Percentiles rank a stretch among this genome's conserved stretches.
These are phyloP conservation scores for Vitis riparia DNA, from an alignment of 164 flowering plant species.

Conservation along the genomic window DNA sequence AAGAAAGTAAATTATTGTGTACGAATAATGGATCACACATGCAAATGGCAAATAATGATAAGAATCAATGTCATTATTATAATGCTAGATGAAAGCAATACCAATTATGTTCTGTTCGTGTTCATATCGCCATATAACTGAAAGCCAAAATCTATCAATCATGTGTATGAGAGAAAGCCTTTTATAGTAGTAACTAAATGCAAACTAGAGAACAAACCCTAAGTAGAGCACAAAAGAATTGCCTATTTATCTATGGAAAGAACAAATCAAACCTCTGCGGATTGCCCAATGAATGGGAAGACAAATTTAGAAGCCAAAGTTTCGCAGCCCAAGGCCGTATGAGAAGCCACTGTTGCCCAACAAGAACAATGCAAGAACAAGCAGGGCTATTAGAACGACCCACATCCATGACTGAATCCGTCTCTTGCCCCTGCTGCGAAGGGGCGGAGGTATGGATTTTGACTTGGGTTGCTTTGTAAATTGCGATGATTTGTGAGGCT, in stretches of 20 bases:
- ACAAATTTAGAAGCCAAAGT: slow-evolving; percentile 29
- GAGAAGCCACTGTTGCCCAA: slow-evolving; percentile 36
- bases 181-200: neutral
- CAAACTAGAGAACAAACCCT: slow-evolving; percentile 6
- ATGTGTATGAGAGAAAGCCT: slow-evolving; percentile 4
- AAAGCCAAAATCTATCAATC: neutral
- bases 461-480: slow-evolving; percentile 47
- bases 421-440: slow-evolving; percentile 67
- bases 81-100: neutral
- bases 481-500: slow-evolving; percentile 33
- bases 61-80: slow-evolving; percentile 2
- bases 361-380: slow-evolving; percentile 46
- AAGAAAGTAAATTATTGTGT: too few relatives aligned
- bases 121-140: neutral
- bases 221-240: slow-evolving; percentile 24
- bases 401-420: slow-evolving; percentile 71
- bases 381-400: slow-evolving; percentile 30
- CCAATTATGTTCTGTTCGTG: neutral
- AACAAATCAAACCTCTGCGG: slow-evolving; percentile 5
- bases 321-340: slow-evolving; percentile 20
- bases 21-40: too few relatives aligned
- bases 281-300: neutral
- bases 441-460: slow-evolving; percentile 60
- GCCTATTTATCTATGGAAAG: slow-evolving; percentile 10
- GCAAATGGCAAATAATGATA: neutral